Evolutionary conservation across 139 green algal genomes (phyloP), one percentile per base, ranked within the genome.

Genomic region (Tetradesmus obliquus): DNA sequence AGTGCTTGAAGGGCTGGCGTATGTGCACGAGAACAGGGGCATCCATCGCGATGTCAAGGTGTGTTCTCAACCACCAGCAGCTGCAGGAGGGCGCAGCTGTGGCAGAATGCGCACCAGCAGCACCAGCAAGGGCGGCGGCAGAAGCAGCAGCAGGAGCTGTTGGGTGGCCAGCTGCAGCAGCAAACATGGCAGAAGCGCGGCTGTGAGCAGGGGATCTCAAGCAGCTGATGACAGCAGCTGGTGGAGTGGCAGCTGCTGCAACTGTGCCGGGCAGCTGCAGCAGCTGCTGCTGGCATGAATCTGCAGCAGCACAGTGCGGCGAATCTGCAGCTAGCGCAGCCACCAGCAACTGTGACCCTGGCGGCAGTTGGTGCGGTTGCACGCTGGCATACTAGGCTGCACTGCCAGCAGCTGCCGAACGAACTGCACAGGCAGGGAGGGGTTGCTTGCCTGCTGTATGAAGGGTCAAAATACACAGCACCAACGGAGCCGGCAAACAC

Each of bases 41-140:
- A 99, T 99, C 83, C 98, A 99, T 93, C 94, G 98, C 1, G 98
- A 99, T 90, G 95, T 99, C 81, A 99, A 99, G 96, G 97, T 89
- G 69, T 10, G 93, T 17, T 62, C 17, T 0, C 1, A 7, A 69
- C 15, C 19, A 60, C 17, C 55, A 60, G 9, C 87, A 71, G 17
- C 57, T 57, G 6, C n/a, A 86, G 76, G 54, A 66, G 81, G 32
- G 2, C 12, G 10, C 13, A 15, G 80, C 80, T n/a, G 45, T 15
- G 85, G 45, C 85, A 84, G 53, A 3, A 86, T 81, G 20, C n/a
- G 0, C 19, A 60, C 17, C 55, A 60, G 9, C 87, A 71, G 17
- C 57, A 83, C 15, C n/a, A 86, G 76, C 72, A 88, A 51, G 32
- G 2, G 80, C 80, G n/a, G 45, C 53, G 85, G 45, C 85, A 84